Percentiles rank a stretch among this genome's conserved stretches.
Conservation (phyloP, 495 filamentous ascomycete genomes). For the Zalerion maritima region DNA sequence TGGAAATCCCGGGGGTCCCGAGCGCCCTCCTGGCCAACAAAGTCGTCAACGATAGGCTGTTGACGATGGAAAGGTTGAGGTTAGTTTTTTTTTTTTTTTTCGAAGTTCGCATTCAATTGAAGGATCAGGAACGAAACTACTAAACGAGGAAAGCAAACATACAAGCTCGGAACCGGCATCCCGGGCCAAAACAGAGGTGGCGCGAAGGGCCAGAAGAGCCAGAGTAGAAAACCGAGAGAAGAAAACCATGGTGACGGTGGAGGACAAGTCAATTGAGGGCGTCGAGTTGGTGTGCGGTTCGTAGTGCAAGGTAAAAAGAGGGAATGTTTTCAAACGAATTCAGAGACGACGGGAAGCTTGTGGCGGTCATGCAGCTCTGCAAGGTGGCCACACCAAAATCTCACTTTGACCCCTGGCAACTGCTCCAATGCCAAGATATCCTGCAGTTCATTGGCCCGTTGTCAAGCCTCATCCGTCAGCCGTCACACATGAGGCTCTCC, state of each 20-base stretch:
- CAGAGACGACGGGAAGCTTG: no score
- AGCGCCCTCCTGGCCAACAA: constrained; percentile 13
- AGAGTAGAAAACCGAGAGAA: constrained; percentile 57
- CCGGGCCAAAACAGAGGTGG: constrained; percentile 44
- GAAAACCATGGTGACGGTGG: constrained; percentile 53
- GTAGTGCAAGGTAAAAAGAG: no score
- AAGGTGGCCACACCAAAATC: no score
- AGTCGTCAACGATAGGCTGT: constrained; percentile 15
- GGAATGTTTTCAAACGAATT: no score
- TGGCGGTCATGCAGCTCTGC: no score
- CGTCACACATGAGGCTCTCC: no score
- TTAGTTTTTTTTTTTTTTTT: not conserved
- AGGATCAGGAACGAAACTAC: constrained; percentile 2
- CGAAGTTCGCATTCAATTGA: not conserved
- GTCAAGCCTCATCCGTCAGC: no score
- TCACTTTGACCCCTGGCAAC: no score
- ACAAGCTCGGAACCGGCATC: constrained; percentile 26
- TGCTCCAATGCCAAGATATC: no score
- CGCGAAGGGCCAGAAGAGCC: constrained; percentile 54
- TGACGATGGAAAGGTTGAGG: constrained; percentile 6
- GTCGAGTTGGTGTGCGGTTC: no score
- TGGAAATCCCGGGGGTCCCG: constrained; percentile 34
- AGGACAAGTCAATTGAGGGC: no score
- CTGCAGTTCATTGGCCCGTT: no score
- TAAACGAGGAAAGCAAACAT: constrained; percentile 16